Percentiles rank a stretch among this genome's conserved stretches.
These are phyloP conservation scores for Tulasnella sp. DNA, from an alignment of 768 basidiomycete genomes.

Conservation along the genomic window DNA sequence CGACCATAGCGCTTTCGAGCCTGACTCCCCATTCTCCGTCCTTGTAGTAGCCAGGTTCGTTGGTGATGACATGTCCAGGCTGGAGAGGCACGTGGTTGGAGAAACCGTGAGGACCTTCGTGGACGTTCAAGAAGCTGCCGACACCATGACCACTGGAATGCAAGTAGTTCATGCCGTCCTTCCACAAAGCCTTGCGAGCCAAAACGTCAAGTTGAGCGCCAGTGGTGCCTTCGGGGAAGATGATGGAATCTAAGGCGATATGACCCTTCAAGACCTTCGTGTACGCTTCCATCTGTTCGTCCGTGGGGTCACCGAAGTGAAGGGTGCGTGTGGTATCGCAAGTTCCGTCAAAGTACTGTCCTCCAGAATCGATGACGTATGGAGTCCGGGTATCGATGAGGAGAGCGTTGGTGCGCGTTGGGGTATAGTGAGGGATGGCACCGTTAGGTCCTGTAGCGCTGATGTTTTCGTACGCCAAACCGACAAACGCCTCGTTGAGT, in stretches of 20 bases:
- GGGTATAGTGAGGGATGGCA: conserved; percentile 84
- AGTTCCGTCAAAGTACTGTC: conserved; percentile 82
- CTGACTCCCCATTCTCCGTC: conserved; percentile 81
- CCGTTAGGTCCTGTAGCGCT: conserved; percentile 85
- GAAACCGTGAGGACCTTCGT: conserved; percentile 57
- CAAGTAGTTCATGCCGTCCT: conserved; percentile 48
- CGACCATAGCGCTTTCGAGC: conserved; percentile 76
- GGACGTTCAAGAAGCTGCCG: conserved; percentile 56
- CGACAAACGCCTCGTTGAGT: conserved; percentile 63
- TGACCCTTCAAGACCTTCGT: conserved; percentile 95
- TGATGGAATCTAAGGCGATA: conserved; percentile 80
- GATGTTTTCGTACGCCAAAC: conserved; percentile 85
- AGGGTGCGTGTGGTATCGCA: conserved; percentile 41
- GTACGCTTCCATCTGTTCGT: conserved; percentile 78
- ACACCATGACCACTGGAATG: conserved; percentile 93
- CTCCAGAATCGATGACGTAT: conserved; percentile 92
- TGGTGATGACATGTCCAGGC: conserved; percentile 83
- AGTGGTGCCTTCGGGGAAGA: conserved; percentile 86
- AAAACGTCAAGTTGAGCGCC: conserved; percentile 77
- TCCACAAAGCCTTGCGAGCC: conserved; percentile 78
- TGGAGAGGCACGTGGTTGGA: conserved; percentile 53
- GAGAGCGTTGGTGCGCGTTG: conserved; percentile 52
- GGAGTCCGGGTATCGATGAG: conserved; percentile 70
- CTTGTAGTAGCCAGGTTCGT: conserved; percentile 87
- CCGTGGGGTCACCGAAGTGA: conserved; percentile 75